Base-by-base conservation (phyloP, 805 yeast genomes). In the Wickerhamiella slavikovae region DNA sequence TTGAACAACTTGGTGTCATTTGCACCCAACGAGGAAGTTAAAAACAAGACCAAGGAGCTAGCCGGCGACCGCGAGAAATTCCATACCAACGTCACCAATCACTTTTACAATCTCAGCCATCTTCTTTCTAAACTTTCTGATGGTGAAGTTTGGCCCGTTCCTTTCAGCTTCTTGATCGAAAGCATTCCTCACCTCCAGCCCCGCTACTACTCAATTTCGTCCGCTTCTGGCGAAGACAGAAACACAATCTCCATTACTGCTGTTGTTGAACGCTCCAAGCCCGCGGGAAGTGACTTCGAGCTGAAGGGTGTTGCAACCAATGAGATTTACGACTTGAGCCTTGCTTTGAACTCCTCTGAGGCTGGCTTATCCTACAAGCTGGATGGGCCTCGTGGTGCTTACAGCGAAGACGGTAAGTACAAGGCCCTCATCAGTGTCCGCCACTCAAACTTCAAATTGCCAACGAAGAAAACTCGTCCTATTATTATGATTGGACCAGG, bases 401-500 rank as follows among this genome's bases (percentile, higher is more conserved):
- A 58, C 37, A 34, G 44, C 15, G 53, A 57, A n/a, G 41, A 49
- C 27, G 52, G 46, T 22, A 43, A 47, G 3, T 35, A 51, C 28
- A 76, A 73, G 45, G 60, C 82, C 31, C 95, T 95, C 4, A 73
- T 89, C 24, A 94, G 83, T 49, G 75, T 89, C 27, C 78, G 96
- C 55, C 80, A 89, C 54, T 83, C 96, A 5, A 76, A 85, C 33
- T 89, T 85, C 62, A 83, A 82, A 60, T 62, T 89, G 38, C 98
- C 98, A 14, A 62, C 82, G 5, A 78, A 79, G 47, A 74, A 91
- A 19, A 53, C 66, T 3, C 68, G 72, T 19, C 95, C 96, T 12
- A 64, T 85, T 15, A 80, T 85, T 43, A 68, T 83, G 75, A 65
- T 85, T 45, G 98, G 98, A 17, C 96, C 98, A 27, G 98, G 98